These are phyloP conservation scores for Citrus sp. DNA, from an alignment of 345 rosid species.

Conservation along the genomic window DNA sequence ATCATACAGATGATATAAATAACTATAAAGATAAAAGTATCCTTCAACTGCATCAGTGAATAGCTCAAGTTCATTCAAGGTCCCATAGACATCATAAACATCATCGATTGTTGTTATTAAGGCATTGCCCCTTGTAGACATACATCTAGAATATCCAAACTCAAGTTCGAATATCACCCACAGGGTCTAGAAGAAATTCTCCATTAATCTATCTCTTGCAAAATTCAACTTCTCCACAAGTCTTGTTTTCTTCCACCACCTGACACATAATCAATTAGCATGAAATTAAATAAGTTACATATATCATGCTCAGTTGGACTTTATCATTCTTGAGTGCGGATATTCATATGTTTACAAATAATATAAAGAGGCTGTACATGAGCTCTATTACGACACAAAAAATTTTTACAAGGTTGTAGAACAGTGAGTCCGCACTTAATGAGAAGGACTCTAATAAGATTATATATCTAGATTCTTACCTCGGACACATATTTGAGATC, in stretches of 20 bases:
- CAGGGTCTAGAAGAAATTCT: conserved; percentile 29
- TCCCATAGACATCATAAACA: not conserved
- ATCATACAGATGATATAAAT: no score
- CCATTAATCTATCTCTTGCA: conserved; percentile 36
- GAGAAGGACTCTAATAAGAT: no score
- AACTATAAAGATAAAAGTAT: no score
- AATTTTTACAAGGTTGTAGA: no score
- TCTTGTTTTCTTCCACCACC: conserved; percentile 39
- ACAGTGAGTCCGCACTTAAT: no score
- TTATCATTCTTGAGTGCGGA: no score
- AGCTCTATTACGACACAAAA: no score
- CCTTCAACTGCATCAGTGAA: not conserved
- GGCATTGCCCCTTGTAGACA: not conserved
- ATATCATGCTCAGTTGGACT: no score
- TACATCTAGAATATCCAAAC: conserved; percentile 21
- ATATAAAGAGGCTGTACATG: no score
- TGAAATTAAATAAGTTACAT: no score
- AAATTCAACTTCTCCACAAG: conserved; percentile 27
- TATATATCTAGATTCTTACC: not conserved
- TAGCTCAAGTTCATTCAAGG: not conserved
- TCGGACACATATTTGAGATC: no score
- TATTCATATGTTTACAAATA: no score
- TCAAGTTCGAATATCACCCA: conserved; percentile 28
- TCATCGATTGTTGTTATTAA: not conserved
- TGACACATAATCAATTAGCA: not conserved